Evolutionary conservation across 192 early-diverging fungal genomes (phyloP), one percentile per base, ranked within the genome.

Genomic region (Linnemannia exigua): DNA sequence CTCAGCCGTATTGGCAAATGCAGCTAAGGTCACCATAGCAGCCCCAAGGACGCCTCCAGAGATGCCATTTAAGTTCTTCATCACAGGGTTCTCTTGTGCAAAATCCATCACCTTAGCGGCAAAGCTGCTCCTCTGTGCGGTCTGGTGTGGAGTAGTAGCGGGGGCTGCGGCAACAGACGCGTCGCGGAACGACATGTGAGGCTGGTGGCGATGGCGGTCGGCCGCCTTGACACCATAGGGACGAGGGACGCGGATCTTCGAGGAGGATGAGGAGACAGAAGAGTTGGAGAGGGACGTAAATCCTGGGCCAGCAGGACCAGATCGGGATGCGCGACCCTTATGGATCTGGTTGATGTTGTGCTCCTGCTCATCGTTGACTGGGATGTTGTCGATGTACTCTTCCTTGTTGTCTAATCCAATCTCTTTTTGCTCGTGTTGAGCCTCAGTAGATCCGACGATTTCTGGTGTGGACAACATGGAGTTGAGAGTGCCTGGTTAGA

Each of bases 171-270:
- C 69, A 70, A 37, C 37, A 9, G 4, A 19, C 28, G 17, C 8
- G 9, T 36, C 4, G 15, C 41, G 66, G 35, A n/a, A 67, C 8
- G 69, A 63, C 20, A 54, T 47, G 46, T 82, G 81, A 25, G 81
- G 75, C n/a, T 77, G 81, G 35, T 82, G 81, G 51, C 81, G 81
- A 76, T 82, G 74, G 7, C 75, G 81, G 41, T 77, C 81, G 7
- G 70, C 70, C 5, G 72, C 81, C 28, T 82, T 82, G 75, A 67
- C 36, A 58, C 48, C 47, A 37, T 82, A 66, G 3, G 79, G 19
- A 11, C 67, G 63, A 16, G 79, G 79, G 25, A 74, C 48, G 5
- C 81, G 67, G 22, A 71, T 47, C 17, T 58, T 70, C 38, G 50
- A 0, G 7, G 31, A 41, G 17, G 48, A 54, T 9, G 52, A 20